Evolutionary conservation across 352 stramenopile species (phyloP).

Genomic region (Globisporangium paroecandrum): DNA sequence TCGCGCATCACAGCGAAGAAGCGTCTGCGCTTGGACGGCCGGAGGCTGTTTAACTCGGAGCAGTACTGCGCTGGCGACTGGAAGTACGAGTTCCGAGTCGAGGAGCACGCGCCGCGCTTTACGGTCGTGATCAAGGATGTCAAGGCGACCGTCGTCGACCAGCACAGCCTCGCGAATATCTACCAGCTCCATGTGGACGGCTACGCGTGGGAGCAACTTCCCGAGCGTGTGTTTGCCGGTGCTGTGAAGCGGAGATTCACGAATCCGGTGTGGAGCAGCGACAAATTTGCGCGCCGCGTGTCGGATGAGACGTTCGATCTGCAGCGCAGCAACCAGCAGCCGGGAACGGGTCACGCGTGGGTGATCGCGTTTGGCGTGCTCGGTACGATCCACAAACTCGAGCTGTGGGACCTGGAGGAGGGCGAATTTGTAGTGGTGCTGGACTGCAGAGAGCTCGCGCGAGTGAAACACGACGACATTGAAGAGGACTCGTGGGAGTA

Average conservation of each 20-base stretch:
- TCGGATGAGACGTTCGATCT: slow-evolving; percentile 43
- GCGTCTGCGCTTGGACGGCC: slow-evolving; percentile 73
- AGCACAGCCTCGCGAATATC: slow-evolving; percentile 60
- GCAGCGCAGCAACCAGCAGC: slow-evolving; percentile 35
- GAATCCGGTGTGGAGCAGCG: slow-evolving; percentile 69
- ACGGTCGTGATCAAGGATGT: slow-evolving; percentile 72
- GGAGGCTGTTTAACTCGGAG: slow-evolving; percentile 67
- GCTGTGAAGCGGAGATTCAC: slow-evolving; percentile 24
- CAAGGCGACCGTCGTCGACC: slow-evolving; percentile 65
- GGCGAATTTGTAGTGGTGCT: slow-evolving; percentile 80
- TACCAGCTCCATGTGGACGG: slow-evolving; percentile 73
- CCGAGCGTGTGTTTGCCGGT: slow-evolving; percentile 43
- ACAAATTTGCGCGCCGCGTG: slow-evolving; percentile 74
- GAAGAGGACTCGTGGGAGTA: slow-evolving; percentile 67
- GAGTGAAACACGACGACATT: slow-evolving; percentile 65
- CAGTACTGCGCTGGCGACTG: slow-evolving; percentile 69
- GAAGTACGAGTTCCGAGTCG: slow-evolving; percentile 71
- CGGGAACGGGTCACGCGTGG: slow-evolving; percentile 56
- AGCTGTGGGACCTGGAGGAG: slow-evolving; percentile 61
- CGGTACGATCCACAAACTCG: slow-evolving; percentile 72
- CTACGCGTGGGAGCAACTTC: slow-evolving; percentile 59
- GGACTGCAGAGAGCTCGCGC: slow-evolving; percentile 56
- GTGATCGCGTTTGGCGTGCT: slow-evolving; percentile 81
- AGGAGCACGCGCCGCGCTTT: slow-evolving; percentile 35
- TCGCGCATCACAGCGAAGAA: slow-evolving; percentile 83